Conservation (phyloP, 2,329 filamentous ascomycete species). For the Fusarium sp. region DNA sequence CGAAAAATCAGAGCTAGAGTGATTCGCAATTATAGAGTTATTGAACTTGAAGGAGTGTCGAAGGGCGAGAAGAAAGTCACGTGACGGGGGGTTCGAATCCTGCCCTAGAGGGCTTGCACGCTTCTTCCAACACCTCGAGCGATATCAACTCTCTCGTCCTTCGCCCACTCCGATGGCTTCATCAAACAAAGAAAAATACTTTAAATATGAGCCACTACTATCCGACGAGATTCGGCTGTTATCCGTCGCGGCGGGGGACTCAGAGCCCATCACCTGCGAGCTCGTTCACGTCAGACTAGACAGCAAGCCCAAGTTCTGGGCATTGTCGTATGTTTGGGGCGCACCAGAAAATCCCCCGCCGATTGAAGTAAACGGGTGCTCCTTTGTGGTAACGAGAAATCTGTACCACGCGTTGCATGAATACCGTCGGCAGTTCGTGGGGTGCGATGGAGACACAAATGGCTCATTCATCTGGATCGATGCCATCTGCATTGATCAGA, state of each 20-base stretch:
- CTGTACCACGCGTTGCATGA: slow-evolving; percentile 12
- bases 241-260: background rate
- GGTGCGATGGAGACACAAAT: background rate
- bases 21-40: background rate
- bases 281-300: background rate
- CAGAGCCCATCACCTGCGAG: background rate
- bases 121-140: background rate
- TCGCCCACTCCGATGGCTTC: background rate
- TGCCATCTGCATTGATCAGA: slow-evolving; percentile 27
- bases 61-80: background rate
- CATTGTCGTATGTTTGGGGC: slow-evolving; percentile 28
- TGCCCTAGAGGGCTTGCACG: background rate
- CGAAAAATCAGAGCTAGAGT: background rate
- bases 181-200: background rate
- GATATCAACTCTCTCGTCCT: background rate
- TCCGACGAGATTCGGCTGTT: background rate
- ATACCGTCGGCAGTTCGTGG: fast-evolving
- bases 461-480: slow-evolving; percentile 10
- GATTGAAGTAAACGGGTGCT: background rate
- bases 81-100: background rate
- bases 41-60: background rate
- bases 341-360: background rate
- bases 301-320: slow-evolving; percentile 11
- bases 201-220: background rate
- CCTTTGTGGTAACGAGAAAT: slow-evolving; percentile 11